These are phyloP conservation scores for Eimeria brunetti DNA, from an alignment of 169 alveolate genomes.

Conservation along the genomic window DNA sequence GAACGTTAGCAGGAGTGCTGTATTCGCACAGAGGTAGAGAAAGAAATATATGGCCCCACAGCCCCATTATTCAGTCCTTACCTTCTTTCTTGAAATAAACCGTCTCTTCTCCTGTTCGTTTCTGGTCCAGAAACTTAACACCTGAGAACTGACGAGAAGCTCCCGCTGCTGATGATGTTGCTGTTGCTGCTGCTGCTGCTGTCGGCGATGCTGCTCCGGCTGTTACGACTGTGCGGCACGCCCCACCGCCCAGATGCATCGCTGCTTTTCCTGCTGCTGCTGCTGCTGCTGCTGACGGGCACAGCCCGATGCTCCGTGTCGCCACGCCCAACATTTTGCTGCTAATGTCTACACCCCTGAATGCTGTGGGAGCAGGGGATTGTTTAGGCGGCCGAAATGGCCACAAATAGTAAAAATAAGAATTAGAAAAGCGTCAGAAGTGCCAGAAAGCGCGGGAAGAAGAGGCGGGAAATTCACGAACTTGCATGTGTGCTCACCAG, in stretches of 20 bases:
- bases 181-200: background rate
- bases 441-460: background rate
- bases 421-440: background rate
- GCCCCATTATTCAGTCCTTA: background rate
- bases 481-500: background rate
- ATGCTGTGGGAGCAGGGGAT: background rate
- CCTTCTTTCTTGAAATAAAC: constrained; percentile 87
- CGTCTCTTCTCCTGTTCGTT: constrained; percentile 84
- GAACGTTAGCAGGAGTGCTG: background rate
- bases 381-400: background rate
- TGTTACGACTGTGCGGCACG: background rate
- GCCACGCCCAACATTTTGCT: constrained; percentile 17
- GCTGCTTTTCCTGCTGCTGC: constrained; percentile 28
- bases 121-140: constrained; percentile 84
- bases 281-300: constrained; percentile 19
- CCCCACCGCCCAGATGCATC: background rate
- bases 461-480: background rate
- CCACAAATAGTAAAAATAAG: background rate
- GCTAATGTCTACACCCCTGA: background rate
- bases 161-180: background rate
- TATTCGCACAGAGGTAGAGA: background rate
- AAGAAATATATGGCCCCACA: background rate
- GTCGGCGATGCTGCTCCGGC: background rate
- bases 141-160: constrained; percentile 74
- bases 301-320: constrained; percentile 3